These are phyloP conservation scores for Penicillium soppii DNA, from an alignment of 495 filamentous ascomycete species.

Conservation along the genomic window DNA sequence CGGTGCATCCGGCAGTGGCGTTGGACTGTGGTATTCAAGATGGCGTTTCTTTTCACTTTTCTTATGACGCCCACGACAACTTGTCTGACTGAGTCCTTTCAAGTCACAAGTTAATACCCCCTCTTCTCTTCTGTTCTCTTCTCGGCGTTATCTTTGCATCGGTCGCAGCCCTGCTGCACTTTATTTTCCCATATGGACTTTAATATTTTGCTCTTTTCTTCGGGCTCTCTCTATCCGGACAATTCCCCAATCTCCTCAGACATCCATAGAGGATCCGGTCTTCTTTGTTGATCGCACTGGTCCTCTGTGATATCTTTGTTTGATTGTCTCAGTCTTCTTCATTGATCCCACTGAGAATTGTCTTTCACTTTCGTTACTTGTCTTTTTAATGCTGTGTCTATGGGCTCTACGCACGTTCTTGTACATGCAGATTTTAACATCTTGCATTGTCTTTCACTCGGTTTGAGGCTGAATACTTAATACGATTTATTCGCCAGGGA, in stretches of 20 bases:
- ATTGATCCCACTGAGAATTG: constrained; percentile 35
- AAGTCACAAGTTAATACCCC: constrained; percentile 8
- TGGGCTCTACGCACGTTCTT: constrained; percentile 6
- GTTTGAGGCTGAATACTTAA: constrained; percentile 15
- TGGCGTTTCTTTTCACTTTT: constrained; percentile 7
- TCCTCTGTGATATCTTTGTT: constrained; percentile 5
- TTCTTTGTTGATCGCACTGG: constrained; percentile 39
- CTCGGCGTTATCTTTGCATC: background rate
- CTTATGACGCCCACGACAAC: constrained; percentile 3
- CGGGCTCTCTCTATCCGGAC: background rate
- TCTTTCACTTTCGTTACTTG: background rate
- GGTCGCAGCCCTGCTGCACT: background rate
- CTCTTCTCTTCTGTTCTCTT: background rate
- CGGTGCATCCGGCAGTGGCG: constrained; percentile 7
- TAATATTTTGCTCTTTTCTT: background rate
- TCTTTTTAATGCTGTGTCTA: constrained; percentile 6
- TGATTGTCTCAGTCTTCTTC: constrained; percentile 34
- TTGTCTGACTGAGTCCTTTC: constrained; percentile 4
- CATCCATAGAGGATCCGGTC: constrained; percentile 21
- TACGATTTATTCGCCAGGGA: background rate
- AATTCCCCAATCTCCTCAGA: constrained; percentile 7
- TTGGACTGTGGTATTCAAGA: constrained; percentile 5
- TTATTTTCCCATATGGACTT: constrained; percentile 4
- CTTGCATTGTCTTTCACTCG: constrained; percentile 16
- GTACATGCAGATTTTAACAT: constrained; percentile 9